Conservation (phyloP, 805 yeast species). For the Candida alai region DNA sequence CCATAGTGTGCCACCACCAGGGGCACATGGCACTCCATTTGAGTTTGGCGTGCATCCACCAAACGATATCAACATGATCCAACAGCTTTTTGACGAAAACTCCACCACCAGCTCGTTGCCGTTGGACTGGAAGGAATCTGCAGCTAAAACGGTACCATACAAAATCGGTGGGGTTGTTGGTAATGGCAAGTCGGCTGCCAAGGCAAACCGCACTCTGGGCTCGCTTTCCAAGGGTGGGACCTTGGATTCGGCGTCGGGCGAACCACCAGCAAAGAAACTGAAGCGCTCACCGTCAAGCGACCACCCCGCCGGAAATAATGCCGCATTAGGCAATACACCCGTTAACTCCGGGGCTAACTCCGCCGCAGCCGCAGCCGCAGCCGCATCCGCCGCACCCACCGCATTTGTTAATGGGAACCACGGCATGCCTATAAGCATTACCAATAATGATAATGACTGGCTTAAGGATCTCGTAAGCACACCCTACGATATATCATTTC, state of each 20-base stretch:
- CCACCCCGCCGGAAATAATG: background rate
- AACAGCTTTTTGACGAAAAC: conserved; percentile 7
- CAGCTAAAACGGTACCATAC: background rate
- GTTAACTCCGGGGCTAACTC: background rate
- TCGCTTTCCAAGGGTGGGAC: conserved; percentile 1
- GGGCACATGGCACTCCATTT: conserved; percentile 23
- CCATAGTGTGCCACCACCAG: conserved; percentile 7
- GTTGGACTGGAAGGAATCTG: conserved; percentile 4
- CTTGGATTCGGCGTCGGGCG: conserved; percentile 5
- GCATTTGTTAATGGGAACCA: conserved; percentile 11
- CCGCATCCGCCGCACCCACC: conserved; percentile 1
- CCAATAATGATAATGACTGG: conserved; percentile 50
- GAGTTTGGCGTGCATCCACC: conserved; percentile 26
- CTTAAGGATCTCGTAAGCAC: conserved; percentile 65
- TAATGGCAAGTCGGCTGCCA: background rate
- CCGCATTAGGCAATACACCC: too few species aligned
- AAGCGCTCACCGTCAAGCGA: background rate
- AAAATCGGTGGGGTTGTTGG: background rate
- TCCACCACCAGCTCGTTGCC: conserved; percentile 3
- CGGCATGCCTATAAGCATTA: conserved; percentile 10
- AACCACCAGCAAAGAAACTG: conserved; percentile 6
- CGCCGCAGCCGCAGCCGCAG: background rate
- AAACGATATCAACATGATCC: conserved; percentile 14
- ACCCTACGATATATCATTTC: conserved; percentile 56
- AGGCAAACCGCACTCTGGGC: conserved; percentile 2